These are phyloP conservation scores for Ogataea ramenticola DNA, from an alignment of 805 yeast species.

Conservation along the genomic window DNA sequence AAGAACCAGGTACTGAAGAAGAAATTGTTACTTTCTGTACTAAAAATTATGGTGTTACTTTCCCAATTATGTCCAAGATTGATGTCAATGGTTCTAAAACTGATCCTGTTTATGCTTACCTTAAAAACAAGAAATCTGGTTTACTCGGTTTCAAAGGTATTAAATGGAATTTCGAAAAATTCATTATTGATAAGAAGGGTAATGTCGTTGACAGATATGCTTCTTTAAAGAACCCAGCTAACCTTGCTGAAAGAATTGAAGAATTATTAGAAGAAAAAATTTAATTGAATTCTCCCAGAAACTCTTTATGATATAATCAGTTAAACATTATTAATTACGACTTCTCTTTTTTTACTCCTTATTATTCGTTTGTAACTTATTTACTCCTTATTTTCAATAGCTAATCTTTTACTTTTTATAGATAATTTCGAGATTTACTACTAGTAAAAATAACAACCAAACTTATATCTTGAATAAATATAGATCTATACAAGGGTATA, in stretches of 20 bases:
- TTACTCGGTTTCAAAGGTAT: constrained; percentile 64
- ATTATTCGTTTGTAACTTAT: no score
- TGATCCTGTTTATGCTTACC: constrained; percentile 72
- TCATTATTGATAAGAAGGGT: constrained; percentile 48
- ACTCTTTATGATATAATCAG: no score
- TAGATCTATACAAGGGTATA: no score
- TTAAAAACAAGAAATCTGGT: constrained; percentile 56
- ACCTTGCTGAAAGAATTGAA: constrained; percentile 53
- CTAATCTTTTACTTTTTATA: no score
- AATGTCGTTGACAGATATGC: constrained; percentile 45
- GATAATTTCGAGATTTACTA: no score
- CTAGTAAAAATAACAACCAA: no score
- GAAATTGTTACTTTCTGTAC: constrained; percentile 71
- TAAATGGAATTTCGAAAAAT: constrained; percentile 57
- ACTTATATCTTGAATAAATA: no score
- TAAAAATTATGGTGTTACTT: constrained; percentile 80
- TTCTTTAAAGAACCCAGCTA: constrained; percentile 60
- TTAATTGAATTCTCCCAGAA: not conserved
- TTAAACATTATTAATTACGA: no score
- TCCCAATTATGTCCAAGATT: constrained; percentile 81
- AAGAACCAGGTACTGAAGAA: constrained; percentile 65
- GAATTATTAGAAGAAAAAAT: constrained; percentile 33
- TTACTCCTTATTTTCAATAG: no score
- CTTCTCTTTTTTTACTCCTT: no score
- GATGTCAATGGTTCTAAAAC: constrained; percentile 83